Percentiles rank a stretch among this genome's conserved stretches.
Evolutionary conservation across 257 asterid species (phyloP).

Genomic region (Apocynum venetum): DNA sequence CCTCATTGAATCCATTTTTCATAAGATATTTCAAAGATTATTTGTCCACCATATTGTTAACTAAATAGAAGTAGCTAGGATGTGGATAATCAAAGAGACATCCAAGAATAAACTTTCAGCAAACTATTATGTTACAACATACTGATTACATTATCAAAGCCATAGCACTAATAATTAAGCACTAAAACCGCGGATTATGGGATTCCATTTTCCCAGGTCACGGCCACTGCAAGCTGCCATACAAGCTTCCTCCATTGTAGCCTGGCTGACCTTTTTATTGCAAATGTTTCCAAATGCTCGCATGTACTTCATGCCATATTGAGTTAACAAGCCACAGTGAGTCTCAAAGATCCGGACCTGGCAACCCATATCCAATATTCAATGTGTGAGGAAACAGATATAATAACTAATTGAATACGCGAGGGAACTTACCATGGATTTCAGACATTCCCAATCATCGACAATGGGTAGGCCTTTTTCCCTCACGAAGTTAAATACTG

Average conservation of each 20-base stretch:
- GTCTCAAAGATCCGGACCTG: constrained; percentile 71
- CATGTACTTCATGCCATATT: constrained; percentile 90
- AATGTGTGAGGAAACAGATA: not conserved
- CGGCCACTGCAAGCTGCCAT: constrained; percentile 48
- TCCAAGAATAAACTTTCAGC: not conserved
- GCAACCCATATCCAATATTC: not conserved
- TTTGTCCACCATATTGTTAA: no score
- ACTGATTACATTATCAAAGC: not conserved
- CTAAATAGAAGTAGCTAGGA: not conserved
- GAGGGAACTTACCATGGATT: constrained; percentile 48
- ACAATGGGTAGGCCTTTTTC: constrained; percentile 51
- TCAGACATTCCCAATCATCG: constrained; percentile 88
- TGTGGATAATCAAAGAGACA: not conserved
- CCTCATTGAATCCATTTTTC: no score
- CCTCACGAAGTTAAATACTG: constrained; percentile 42
- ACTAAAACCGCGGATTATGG: constrained; percentile 37
- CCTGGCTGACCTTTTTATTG: constrained; percentile 36
- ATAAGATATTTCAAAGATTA: no score
- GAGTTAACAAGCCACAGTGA: constrained; percentile 66
- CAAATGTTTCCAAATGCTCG: constrained; percentile 84
- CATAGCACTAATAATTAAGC: constrained; percentile 24
- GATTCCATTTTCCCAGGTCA: constrained; percentile 23
- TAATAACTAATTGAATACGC: not conserved
- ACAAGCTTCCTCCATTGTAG: constrained; percentile 60
- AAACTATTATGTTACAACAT: not conserved